Evolutionary conservation across 2,329 filamentous ascomycete species (phyloP).

Genomic region (Paradendryphiella salina): DNA sequence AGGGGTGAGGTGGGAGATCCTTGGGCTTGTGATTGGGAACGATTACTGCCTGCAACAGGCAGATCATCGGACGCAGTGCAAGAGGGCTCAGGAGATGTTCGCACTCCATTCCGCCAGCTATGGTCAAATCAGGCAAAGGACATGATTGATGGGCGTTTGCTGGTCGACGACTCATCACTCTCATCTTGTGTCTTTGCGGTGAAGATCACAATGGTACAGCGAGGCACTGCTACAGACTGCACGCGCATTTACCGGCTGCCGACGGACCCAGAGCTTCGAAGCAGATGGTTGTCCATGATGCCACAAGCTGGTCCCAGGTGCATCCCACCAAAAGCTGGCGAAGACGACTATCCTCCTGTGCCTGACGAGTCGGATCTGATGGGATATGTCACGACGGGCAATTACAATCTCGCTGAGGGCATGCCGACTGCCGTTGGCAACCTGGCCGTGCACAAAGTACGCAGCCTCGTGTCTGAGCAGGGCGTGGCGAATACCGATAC

Average conservation of each 20-base stretch:
- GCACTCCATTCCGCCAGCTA: slow-evolving; percentile 31
- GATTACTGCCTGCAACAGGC: slow-evolving; percentile 54
- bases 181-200: slow-evolving; percentile 58
- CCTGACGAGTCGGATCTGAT: slow-evolving; percentile 76
- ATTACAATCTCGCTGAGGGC: slow-evolving; percentile 78
- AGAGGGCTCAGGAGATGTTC: slow-evolving; percentile 9
- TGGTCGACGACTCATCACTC: slow-evolving; percentile 1
- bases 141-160: slow-evolving; percentile 12
- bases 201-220: slow-evolving; percentile 66
- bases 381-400: slow-evolving; percentile 87
- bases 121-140: slow-evolving; percentile 37
- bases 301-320: slow-evolving; percentile 37
- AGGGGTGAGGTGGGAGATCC: slow-evolving; percentile 83
- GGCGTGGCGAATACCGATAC: slow-evolving; percentile 33
- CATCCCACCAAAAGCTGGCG: slow-evolving; percentile 29
- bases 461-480: slow-evolving; percentile 47
- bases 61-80: not conserved
- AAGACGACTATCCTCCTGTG: slow-evolving; percentile 63
- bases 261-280: slow-evolving; percentile 59
- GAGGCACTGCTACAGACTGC: slow-evolving; percentile 71
- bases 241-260: slow-evolving; percentile 88
- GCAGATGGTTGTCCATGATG: slow-evolving; percentile 70
- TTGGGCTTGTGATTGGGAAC: slow-evolving; percentile 82
- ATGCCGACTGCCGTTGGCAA: slow-evolving; percentile 75
- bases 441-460: slow-evolving; percentile 63